A percentile compares a stretch with the other conserved stretches of the same genome.
Evolutionary conservation across 2,329 filamentous ascomycete species (phyloP).

Genomic region (Blastomyces parvus): DNA sequence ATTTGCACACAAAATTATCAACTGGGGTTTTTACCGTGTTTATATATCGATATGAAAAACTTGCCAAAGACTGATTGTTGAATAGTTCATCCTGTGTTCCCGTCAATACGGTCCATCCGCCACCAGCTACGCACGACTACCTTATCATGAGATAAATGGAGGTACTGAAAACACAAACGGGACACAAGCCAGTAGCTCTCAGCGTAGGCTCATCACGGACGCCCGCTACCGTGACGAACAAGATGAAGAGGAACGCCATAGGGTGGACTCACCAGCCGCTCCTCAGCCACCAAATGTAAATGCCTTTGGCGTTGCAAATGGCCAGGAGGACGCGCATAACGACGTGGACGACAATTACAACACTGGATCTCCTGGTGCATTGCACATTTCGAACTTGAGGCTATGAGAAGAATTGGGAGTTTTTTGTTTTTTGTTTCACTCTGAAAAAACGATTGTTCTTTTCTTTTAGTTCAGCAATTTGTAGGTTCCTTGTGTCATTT

Average conservation of each 20-base stretch:
- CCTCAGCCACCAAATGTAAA: not conserved
- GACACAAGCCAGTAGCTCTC: not conserved
- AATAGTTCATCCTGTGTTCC: not conserved
- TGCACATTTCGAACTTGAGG: slow-evolving; percentile 3
- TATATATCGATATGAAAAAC: not conserved
- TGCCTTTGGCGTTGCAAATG: not conserved
- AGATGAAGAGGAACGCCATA: not conserved
- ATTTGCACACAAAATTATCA: not conserved
- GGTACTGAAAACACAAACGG: not conserved
- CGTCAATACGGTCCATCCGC: not conserved
- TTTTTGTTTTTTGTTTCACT: not conserved
- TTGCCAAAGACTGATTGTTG: not conserved
- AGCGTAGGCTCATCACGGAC: not conserved
- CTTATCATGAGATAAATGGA: not conserved
- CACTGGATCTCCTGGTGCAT: not conserved
- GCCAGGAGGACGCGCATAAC: not conserved
- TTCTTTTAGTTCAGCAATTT: not conserved
- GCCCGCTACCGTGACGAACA: not conserved
- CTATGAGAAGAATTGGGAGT: not conserved
- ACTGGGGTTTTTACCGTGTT: not conserved
- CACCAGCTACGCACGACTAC: not conserved
- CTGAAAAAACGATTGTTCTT: not conserved
- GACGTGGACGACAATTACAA: not conserved
- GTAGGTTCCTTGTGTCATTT: not conserved
- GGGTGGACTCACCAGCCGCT: not conserved